phyloP scores from a whole-genome alignment of 2,329 filamentous ascomycete species.

The Sclerotinia subarctica region DNA sequence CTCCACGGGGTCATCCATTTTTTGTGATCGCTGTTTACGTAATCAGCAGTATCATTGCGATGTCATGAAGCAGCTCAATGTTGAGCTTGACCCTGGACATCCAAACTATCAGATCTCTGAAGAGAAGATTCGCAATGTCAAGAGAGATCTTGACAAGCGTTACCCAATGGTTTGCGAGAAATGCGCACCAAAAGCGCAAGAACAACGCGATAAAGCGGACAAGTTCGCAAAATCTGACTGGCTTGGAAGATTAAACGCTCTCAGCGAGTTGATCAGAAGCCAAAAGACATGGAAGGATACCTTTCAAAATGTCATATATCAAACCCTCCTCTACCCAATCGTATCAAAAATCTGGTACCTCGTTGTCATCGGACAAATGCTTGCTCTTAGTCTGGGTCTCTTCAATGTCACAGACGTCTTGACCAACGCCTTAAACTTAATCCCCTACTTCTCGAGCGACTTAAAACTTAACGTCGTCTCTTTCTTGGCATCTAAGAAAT shows the following conservation, averaged over 20 bases:
- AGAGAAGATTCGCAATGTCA: conserved; percentile 64
- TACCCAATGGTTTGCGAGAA: conserved; percentile 86
- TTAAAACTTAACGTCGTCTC: neutral
- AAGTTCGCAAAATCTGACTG: conserved; percentile 60
- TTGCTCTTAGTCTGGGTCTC: conserved; percentile 31
- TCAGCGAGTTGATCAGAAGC: conserved; percentile 11
- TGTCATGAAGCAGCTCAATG: conserved; percentile 76
- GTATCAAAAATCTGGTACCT: conserved; percentile 31
- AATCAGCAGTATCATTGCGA: conserved; percentile 82
- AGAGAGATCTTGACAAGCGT: conserved; percentile 68
- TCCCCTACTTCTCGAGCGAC: conserved; percentile 3
- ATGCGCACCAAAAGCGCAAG: conserved; percentile 72
- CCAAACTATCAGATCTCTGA: conserved; percentile 66
- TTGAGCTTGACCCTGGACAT: conserved; percentile 60
- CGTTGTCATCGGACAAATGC: conserved; percentile 33
- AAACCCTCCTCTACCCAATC: conserved; percentile 22
- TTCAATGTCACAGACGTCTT: conserved; percentile 14
- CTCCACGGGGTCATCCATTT: conserved; percentile 41
- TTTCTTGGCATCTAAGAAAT: conserved; percentile 22
- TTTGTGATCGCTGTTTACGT: conserved; percentile 77
- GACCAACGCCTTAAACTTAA: neutral
- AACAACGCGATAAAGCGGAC: conserved; percentile 64
- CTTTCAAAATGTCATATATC: conserved; percentile 15
- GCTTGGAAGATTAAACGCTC: conserved; percentile 51
- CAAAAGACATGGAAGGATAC: conserved; percentile 18